phyloP scores from a whole-genome alignment of 2,329 filamentous ascomycete species.

The Thelonectria olida region DNA sequence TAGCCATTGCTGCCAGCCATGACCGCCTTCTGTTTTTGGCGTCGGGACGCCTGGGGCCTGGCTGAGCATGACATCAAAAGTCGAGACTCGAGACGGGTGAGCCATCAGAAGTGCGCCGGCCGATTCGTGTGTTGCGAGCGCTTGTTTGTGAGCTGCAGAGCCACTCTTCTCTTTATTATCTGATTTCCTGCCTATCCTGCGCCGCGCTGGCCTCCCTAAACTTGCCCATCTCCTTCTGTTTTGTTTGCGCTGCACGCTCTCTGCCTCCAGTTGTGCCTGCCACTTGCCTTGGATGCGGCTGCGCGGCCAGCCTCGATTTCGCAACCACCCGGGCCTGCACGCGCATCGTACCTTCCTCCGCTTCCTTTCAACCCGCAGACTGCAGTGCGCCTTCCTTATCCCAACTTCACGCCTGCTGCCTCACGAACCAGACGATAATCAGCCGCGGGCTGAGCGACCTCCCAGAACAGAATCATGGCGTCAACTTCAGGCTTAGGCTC shows the following conservation, averaged over 20 bases:
- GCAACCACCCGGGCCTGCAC: slow-evolving; percentile 14
- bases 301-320: slow-evolving; percentile 33
- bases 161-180: not conserved
- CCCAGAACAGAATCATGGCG: slow-evolving; percentile 28
- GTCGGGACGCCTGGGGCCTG: slow-evolving; percentile 17
- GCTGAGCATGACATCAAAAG: slow-evolving; percentile 40
- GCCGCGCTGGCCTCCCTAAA: not conserved
- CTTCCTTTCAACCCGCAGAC: not conserved
- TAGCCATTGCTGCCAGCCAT: slow-evolving; percentile 25
- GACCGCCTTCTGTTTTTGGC: slow-evolving; percentile 37
- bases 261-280: slow-evolving; percentile 10
- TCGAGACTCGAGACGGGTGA: slow-evolving; percentile 24
- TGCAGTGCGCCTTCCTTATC: not conserved
- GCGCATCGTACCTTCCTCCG: slow-evolving; percentile 24
- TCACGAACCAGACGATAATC: slow-evolving; percentile 9
- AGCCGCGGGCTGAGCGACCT: not conserved
- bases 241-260: slow-evolving; percentile 8
- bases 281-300: slow-evolving; percentile 41
- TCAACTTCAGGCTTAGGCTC: slow-evolving; percentile 36
- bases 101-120: slow-evolving; percentile 26
- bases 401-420: not conserved
- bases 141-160: not conserved
- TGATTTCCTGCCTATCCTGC: not conserved
- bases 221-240: not conserved
- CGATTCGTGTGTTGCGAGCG: slow-evolving; percentile 18